These are phyloP conservation scores for Venustampulla echinocandica DNA, from an alignment of 495 filamentous ascomycete genomes.

Conservation along the genomic window DNA sequence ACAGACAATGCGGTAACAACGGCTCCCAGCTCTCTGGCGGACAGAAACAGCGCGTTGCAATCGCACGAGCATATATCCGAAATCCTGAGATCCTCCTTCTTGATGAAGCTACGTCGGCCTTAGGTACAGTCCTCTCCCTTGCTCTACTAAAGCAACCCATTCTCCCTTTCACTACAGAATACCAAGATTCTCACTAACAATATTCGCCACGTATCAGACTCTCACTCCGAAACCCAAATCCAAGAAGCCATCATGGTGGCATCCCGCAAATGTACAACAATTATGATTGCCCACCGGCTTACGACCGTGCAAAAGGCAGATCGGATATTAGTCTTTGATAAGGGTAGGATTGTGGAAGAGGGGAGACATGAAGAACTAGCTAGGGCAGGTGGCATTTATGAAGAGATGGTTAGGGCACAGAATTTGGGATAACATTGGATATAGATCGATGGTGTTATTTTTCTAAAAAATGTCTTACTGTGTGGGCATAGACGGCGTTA, in stretches of 20 bases:
- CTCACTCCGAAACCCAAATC: slow-evolving; percentile 44
- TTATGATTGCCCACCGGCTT: slow-evolving; percentile 75
- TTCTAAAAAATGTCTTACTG: too few species aligned
- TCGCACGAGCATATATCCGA: slow-evolving; percentile 57
- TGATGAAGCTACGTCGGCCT: slow-evolving; percentile 63
- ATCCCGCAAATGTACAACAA: slow-evolving; percentile 63
- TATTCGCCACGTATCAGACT: slow-evolving; percentile 16
- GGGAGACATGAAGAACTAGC: slow-evolving; percentile 64
- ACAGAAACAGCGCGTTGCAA: slow-evolving; percentile 54
- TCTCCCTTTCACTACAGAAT: too few species aligned
- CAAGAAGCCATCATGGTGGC: slow-evolving; percentile 41
- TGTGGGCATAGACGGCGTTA: too few species aligned
- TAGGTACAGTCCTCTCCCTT: slow-evolving; percentile 36
- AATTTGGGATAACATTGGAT: slow-evolving; percentile 15
- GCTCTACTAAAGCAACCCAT: too few species aligned
- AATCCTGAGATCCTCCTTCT: slow-evolving; percentile 63
- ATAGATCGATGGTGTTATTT: not conserved
- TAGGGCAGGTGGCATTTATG: slow-evolving; percentile 35
- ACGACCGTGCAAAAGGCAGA: slow-evolving; percentile 69
- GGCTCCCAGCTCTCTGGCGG: slow-evolving; percentile 53
- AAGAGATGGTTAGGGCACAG: slow-evolving; percentile 31
- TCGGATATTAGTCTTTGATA: slow-evolving; percentile 66
- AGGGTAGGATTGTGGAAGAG: slow-evolving; percentile 53
- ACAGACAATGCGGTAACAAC: slow-evolving; percentile 36
- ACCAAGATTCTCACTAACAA: not conserved